These are phyloP conservation scores for Cyclocybe aegerita DNA, from an alignment of 768 basidiomycete genomes.

Conservation along the genomic window DNA sequence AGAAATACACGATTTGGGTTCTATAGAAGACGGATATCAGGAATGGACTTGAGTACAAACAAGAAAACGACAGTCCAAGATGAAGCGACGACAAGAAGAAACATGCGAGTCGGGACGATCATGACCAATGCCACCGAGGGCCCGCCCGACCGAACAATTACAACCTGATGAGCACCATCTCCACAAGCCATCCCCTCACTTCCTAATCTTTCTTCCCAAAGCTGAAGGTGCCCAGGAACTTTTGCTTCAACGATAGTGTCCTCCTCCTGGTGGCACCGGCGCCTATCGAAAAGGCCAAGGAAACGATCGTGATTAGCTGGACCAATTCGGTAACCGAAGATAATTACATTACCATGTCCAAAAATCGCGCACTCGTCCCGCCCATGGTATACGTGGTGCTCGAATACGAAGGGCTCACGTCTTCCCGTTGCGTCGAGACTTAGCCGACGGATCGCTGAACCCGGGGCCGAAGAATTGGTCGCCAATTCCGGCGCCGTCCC, in stretches of 20 bases:
- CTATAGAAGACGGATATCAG: background rate
- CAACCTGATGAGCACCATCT: background rate
- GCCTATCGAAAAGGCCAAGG: background rate
- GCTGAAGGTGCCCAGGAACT: slow-evolving; percentile 8
- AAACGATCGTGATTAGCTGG: background rate
- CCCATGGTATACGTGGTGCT: too few relatives aligned
- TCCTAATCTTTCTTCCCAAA: slow-evolving; percentile 4
- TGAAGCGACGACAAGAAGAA: slow-evolving; percentile 2
- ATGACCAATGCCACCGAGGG: background rate
- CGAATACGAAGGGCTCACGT: too few relatives aligned
- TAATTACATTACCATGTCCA: slow-evolving; percentile 12
- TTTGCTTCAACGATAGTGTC: slow-evolving; percentile 7
- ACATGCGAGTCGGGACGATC: slow-evolving; percentile 1
- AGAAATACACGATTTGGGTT: too few relatives aligned
- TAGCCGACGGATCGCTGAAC: too few relatives aligned
- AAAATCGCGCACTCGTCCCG: background rate
- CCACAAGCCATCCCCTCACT: too few relatives aligned
- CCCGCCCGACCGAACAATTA: background rate
- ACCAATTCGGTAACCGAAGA: background rate
- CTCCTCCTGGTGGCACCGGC: background rate
- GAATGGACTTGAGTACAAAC: background rate
- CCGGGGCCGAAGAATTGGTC: too few relatives aligned
- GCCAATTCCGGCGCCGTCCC: too few relatives aligned
- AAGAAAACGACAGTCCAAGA: slow-evolving; percentile 10
- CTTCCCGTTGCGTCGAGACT: too few relatives aligned